Evolutionary conservation across 805 yeast species (phyloP).

Genomic region (Cyberlindnera americana): DNA sequence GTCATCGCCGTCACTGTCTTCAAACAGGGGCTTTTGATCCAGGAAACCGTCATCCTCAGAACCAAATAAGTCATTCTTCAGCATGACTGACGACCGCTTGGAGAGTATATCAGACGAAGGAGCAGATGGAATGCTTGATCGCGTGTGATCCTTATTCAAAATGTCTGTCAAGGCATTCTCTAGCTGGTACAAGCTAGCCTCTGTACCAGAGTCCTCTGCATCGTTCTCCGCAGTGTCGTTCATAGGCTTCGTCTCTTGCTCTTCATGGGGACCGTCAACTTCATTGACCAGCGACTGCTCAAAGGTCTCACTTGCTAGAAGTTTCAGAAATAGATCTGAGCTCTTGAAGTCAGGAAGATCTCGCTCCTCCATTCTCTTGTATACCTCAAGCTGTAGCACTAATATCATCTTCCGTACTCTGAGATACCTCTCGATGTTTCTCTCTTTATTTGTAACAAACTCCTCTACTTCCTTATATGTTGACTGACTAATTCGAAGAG

Average conservation of each 20-base stretch:
- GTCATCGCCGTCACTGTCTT: slow-evolving; percentile 18
- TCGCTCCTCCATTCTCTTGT: slow-evolving; percentile 44
- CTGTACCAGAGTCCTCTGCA: slow-evolving; percentile 3
- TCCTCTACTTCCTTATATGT: slow-evolving; percentile 34
- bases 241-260: background rate
- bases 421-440: slow-evolving; percentile 34
- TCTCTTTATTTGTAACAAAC: slow-evolving; percentile 30
- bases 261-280: slow-evolving; percentile 25
- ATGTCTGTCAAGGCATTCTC: slow-evolving; percentile 18
- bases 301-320: slow-evolving; percentile 43
- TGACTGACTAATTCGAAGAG: slow-evolving; percentile 29
- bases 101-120: slow-evolving; percentile 6
- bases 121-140: slow-evolving; percentile 1
- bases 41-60: slow-evolving; percentile 20
- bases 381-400: slow-evolving; percentile 51
- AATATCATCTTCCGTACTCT: slow-evolving; percentile 60
- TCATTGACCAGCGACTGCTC: slow-evolving; percentile 26
- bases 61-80: slow-evolving; percentile 27
- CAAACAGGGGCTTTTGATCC: slow-evolving; percentile 26
- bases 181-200: slow-evolving; percentile 10
- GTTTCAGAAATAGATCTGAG: slow-evolving; percentile 52
- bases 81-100: slow-evolving; percentile 6
- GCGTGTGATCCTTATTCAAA: slow-evolving; percentile 11
- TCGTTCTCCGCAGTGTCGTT: background rate
- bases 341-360: slow-evolving; percentile 59